Conservation (phyloP, 2,329 filamentous ascomycete species). For the Colletotrichum sp. region DNA sequence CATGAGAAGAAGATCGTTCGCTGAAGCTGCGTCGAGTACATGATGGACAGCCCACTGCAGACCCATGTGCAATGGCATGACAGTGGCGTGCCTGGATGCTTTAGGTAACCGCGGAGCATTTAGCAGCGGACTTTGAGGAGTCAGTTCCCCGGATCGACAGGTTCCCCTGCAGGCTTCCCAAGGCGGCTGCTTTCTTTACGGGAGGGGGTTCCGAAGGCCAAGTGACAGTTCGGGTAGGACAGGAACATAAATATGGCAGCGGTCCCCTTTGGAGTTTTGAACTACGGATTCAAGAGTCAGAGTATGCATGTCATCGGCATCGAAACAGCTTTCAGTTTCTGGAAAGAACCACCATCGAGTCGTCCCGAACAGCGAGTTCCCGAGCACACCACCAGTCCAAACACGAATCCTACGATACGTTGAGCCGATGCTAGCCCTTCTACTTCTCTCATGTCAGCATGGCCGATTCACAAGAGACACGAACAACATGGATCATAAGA, state of each 20-base stretch:
- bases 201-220: background rate
- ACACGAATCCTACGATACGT: background rate
- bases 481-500: too few relatives aligned
- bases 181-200: background rate
- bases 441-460: background rate
- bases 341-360: background rate
- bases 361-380: background rate
- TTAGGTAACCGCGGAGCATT: background rate
- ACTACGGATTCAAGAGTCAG: background rate
- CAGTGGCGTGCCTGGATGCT: background rate
- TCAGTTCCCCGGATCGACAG: slow-evolving; percentile 1
- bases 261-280: too few relatives aligned
- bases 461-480: background rate
- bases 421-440: background rate
- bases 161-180: background rate
- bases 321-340: background rate
- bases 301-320: background rate
- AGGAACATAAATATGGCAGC: background rate
- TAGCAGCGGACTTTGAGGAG: background rate
- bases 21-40: too few relatives aligned
- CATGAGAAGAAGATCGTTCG: too few relatives aligned
- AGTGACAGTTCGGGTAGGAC: background rate
- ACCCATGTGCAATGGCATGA: slow-evolving; percentile 1
- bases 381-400: background rate
- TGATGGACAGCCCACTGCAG: background rate